Percentiles rank a stretch among this genome's conserved stretches.
Evolutionary conservation across 83 land plant genomes (phyloP).

Genomic region (Larix sibirica): DNA sequence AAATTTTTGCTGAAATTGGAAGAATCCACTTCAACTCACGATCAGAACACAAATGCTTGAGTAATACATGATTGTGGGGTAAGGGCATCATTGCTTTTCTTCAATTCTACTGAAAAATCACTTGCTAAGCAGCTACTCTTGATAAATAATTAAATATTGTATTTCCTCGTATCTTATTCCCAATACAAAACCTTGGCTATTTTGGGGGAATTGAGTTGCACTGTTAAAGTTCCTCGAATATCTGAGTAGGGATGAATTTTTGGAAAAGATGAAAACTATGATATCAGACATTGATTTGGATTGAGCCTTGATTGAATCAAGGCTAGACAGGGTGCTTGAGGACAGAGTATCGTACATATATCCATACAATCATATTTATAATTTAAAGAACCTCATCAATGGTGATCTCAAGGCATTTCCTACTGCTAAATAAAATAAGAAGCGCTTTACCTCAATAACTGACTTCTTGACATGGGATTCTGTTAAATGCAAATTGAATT

Average conservation of each 20-base stretch:
- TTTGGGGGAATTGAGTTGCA: constrained; percentile 4
- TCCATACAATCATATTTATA: not conserved
- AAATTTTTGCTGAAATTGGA: not conserved
- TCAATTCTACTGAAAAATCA: not conserved
- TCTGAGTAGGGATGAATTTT: not conserved
- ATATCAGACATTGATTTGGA: not conserved
- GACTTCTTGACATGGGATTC: no score
- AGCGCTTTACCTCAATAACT: no score
- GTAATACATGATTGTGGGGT: not conserved
- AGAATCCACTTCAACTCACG: not conserved
- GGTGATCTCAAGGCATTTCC: no score
- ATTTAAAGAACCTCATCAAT: not conserved
- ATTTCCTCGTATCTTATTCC: not conserved
- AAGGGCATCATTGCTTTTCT: not conserved
- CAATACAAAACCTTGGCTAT: not conserved
- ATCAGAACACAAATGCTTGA: not conserved
- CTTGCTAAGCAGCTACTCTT: no score
- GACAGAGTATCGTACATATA: not conserved
- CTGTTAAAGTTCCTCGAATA: no score
- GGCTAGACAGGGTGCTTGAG: not conserved
- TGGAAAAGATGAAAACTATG: not conserved
- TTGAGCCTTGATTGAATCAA: not conserved
- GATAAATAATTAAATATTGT: no score
- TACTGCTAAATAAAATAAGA: no score
- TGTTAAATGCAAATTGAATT: no score